Conservation (phyloP, 1,139 yeast species). For the Debaryomyces coudertii region DNA sequence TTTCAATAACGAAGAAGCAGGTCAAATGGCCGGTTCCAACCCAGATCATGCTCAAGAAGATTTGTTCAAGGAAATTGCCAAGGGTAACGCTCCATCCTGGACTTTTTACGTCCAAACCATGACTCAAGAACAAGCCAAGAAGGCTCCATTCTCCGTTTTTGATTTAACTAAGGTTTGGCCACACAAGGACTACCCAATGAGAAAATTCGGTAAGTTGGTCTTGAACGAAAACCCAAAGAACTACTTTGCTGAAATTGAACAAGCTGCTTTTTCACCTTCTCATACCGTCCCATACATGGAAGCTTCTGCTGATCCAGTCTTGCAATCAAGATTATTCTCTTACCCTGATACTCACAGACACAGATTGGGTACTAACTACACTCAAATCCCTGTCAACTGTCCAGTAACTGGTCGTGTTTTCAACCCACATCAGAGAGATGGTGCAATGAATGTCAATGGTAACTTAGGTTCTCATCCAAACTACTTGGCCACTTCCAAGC, state of each 20-base stretch:
- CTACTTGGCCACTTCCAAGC: constrained; percentile 64
- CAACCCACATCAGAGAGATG: constrained; percentile 82
- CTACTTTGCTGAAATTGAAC: constrained; percentile 82
- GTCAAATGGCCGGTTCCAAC: constrained; percentile 57
- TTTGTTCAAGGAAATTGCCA: constrained; percentile 61
- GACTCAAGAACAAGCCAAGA: constrained; percentile 66
- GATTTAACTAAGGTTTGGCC: constrained; percentile 84
- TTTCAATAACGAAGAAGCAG: constrained; percentile 61
- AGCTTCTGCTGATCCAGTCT: constrained; percentile 84
- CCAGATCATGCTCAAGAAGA: constrained; percentile 70
- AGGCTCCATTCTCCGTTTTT: constrained; percentile 64
- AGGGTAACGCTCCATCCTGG: constrained; percentile 65
- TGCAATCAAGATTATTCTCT: constrained; percentile 82
- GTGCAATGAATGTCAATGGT: constrained; percentile 80
- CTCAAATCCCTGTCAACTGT: constrained; percentile 75
- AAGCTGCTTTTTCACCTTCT: constrained; percentile 81
- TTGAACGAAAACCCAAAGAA: constrained; percentile 75
- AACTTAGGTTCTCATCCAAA: constrained; percentile 87
- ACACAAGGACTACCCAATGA: constrained; percentile 72
- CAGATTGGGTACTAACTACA: constrained; percentile 68
- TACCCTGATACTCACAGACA: constrained; percentile 81
- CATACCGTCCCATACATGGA: constrained; percentile 85
- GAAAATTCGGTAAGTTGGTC: constrained; percentile 70
- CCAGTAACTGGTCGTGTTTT: constrained; percentile 51
- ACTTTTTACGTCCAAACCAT: constrained; percentile 67